Conservation (phyloP, 495 filamentous ascomycete genomes). For the Podospora didyma region DNA sequence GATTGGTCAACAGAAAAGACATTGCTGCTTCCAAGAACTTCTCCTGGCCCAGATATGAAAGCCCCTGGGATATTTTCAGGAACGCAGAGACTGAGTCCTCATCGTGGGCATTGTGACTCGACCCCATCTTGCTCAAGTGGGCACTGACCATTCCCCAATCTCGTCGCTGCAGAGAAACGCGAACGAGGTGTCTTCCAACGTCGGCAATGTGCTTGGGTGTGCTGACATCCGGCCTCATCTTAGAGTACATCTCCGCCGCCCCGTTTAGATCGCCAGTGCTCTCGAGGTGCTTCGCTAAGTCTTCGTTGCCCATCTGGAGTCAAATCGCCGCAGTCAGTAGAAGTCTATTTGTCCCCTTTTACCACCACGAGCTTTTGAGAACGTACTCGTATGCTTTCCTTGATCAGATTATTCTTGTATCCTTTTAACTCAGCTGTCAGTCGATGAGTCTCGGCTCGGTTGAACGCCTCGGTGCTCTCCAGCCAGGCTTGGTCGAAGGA, state of each 20-base stretch:
- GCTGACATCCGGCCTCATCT: conserved; percentile 46
- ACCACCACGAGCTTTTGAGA: background rate
- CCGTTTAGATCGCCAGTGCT: conserved; percentile 36
- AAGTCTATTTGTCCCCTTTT: background rate
- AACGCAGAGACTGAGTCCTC: conserved; percentile 61
- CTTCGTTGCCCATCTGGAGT: conserved; percentile 43
- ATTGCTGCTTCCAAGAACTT: conserved; percentile 70
- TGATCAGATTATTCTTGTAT: conserved; percentile 97
- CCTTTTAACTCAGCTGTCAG: conserved; percentile 80
- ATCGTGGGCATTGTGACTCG: conserved; percentile 46
- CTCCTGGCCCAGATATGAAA: conserved; percentile 63
- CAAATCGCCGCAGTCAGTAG: background rate
- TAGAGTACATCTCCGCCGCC: conserved; percentile 37
- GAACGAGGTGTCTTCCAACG: conserved; percentile 38
- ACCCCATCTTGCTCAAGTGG: conserved; percentile 64
- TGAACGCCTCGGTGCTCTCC: conserved; percentile 54
- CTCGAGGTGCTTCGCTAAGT: conserved; percentile 45
- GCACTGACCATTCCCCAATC: conserved; percentile 54
- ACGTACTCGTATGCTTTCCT: conserved; percentile 89
- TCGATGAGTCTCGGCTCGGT: conserved; percentile 63
- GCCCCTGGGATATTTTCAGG: conserved; percentile 61
- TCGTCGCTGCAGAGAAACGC: conserved; percentile 38
- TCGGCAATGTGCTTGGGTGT: conserved; percentile 41
- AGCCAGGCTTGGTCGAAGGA: conserved; percentile 67
- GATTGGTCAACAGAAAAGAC: conserved; percentile 59